Percentiles rank a stretch among this genome's conserved stretches.
phyloP scores from a whole-genome alignment of 805 yeast species.

The Candida nanaspora region DNA sequence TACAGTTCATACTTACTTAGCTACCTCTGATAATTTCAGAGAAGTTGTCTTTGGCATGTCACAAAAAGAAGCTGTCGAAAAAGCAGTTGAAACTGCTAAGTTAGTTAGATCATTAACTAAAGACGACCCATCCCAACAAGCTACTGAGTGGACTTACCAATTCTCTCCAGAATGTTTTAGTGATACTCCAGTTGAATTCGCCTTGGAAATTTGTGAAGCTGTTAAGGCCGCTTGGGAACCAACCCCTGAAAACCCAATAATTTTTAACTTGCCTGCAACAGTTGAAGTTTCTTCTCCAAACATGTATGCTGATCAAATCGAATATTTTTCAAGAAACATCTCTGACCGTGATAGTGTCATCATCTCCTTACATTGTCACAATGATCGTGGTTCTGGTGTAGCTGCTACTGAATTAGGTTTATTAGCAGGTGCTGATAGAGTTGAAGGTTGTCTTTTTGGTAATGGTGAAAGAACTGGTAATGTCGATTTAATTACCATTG shows the following conservation, averaged over 20 bases:
- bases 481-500: slow-evolving; percentile 70
- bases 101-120: slow-evolving; percentile 63
- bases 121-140: slow-evolving; percentile 60
- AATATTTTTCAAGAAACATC: slow-evolving; percentile 62
- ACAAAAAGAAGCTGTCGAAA: slow-evolving; percentile 55
- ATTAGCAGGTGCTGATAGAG: slow-evolving; percentile 81
- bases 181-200: slow-evolving; percentile 68
- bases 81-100: slow-evolving; percentile 66
- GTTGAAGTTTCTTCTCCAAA: slow-evolving; percentile 74
- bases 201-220: slow-evolving; percentile 72
- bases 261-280: slow-evolving; percentile 76
- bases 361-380: slow-evolving; percentile 69
- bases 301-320: slow-evolving; percentile 75
- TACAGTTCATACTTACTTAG: slow-evolving; percentile 64
- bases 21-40: slow-evolving; percentile 69
- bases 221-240: slow-evolving; percentile 78
- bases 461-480: slow-evolving; percentile 85
- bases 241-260: slow-evolving; percentile 63
- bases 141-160: slow-evolving; percentile 64
- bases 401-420: slow-evolving; percentile 75
- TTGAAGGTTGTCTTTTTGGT: slow-evolving; percentile 77
- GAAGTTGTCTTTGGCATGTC: slow-evolving; percentile 72
- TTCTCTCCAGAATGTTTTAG: slow-evolving; percentile 76
- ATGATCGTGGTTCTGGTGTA: slow-evolving; percentile 79
- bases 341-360: slow-evolving; percentile 65